Base-by-base conservation (phyloP, 768 basidiomycete species). In the Russula virescens region DNA sequence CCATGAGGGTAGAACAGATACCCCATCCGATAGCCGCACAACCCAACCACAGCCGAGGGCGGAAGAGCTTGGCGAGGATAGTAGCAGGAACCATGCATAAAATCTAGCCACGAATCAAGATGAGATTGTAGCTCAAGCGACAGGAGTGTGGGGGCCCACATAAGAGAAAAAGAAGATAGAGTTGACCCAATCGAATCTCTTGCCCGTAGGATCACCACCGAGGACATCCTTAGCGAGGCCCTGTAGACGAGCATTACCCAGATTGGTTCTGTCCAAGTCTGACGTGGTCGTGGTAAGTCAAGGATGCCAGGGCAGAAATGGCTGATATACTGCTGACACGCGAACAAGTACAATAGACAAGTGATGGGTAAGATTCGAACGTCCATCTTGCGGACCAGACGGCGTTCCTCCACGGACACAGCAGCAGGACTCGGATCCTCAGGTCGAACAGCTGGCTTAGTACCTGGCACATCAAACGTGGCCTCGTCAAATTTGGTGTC, bases 131-230 rank as follows among this genome's bases (percentile, higher is more conserved):
- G 40, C 26, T 52, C 58, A 34, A 8, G 47, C 18, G 25, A 38
- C 7, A 42, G 31, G 51, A 7, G 14, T 52, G 47, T 9, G 31
- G 49, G 14, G 14, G 81, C 61, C 0, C 60, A 87, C 88, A 71
- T 91, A 91, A 65, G 90, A 83, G 73, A 91, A 83, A 74, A 86
- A 91, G 75, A 91, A 92, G 9, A 80, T 78, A 1, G 88, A 86
- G 61, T 85, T 87, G 48, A 89, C 73, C 89, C 88, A 90, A 70
- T 88, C 88, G 69, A 88, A 91, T n/a, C 84, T 75, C 25, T 78
- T 65, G 1, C 89, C 88, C 0, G 83, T 84, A 10, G 80, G 80
- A 68, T 91, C 89, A 8, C 88, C 88, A 14, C 79, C 79, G 14
- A 91, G 81, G 14, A 69, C 74, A 63, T 91, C 87, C 43, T 81